A percentile compares a stretch with the other conserved stretches of the same genome.
Evolutionary conservation across 768 basidiomycete genomes (phyloP).

Genomic region (Rubroboletus pulcherrimus): DNA sequence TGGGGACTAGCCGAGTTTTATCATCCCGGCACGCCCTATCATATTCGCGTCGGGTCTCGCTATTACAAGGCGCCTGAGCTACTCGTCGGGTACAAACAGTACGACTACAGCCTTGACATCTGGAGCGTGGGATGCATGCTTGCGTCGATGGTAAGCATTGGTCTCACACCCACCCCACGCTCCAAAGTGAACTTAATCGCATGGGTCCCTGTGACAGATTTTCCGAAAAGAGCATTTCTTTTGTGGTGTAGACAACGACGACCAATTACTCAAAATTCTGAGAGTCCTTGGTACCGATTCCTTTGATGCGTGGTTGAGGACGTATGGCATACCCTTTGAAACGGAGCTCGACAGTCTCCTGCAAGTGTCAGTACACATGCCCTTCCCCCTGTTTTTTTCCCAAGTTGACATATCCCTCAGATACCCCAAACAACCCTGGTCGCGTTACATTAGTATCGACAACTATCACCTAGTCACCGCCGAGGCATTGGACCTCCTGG

Average conservation of each 20-base stretch:
- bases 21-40: constrained; percentile 64
- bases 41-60: constrained; percentile 66
- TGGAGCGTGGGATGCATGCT: constrained; percentile 77
- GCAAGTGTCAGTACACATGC: constrained; percentile 35
- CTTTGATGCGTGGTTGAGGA: constrained; percentile 56
- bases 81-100: constrained; percentile 66
- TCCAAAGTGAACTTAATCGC: neutral
- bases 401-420: constrained; percentile 24
- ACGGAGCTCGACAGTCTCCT: constrained; percentile 57
- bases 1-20: constrained; percentile 80
- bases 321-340: constrained; percentile 65
- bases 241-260: constrained; percentile 69
- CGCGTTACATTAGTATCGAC: constrained; percentile 53
- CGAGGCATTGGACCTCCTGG: constrained; percentile 64
- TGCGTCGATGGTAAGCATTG: constrained; percentile 59
- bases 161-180: neutral
- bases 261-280: constrained; percentile 68
- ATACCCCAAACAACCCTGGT: constrained; percentile 65
- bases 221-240: constrained; percentile 76
- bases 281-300: constrained; percentile 66
- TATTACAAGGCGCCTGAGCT: constrained; percentile 76
- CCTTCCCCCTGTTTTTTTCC: neutral
- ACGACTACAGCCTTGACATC: constrained; percentile 70
- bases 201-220: constrained; percentile 39
- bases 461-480: constrained; percentile 56